Base-by-base conservation (phyloP, 2,329 filamentous ascomycete genomes). In the Eurotiales sp. region DNA sequence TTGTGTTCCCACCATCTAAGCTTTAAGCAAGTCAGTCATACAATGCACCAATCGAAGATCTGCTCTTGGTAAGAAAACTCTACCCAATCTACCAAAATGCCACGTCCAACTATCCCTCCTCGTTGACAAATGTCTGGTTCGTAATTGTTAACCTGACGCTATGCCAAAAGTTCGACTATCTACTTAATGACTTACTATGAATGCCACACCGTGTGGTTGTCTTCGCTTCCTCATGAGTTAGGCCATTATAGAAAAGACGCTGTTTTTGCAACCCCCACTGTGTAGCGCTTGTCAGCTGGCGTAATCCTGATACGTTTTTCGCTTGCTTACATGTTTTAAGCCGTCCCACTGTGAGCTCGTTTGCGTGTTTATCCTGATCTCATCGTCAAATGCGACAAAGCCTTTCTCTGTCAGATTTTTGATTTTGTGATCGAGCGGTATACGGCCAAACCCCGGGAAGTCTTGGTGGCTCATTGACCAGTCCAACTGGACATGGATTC, bases 311-410 rank as follows among this genome's bases (percentile, higher is more conserved):
- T 12, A 37, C n/a, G 34, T n/a, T 19, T 7, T 19, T 25, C 12
- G 21, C 7, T 36, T 27, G 34, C 44, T 46, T 11, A 46, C 44
- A 46, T 46, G 44, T 19, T 46, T 46, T 1, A 46, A 12, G 10
- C 44, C 21, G 11, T 46, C 44, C 44, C 44, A 46, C 11, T 46
- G 44, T 25, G 44, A 46, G 21, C 44, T 23, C 4, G 14, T 36
- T 12, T 46, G 44, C 5, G 44, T 46, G 23, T 46, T 46, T 5
- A 46, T 46, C 2, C 3, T 8, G 12, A 46, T 19, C 12, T 46
- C 44, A 27, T 46, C 44, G 22, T 46, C 44, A 25, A 46, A 37
- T 19, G 11, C 44, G 17, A 37, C 6, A 15, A 23, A 15, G 7
- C 30, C 30, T 6, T 17, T 15, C 6, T 46, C 43, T 22, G 8